These are phyloP conservation scores for Styphnolobium japonicum DNA, from an alignment of 306 rosid genomes.

Conservation along the genomic window DNA sequence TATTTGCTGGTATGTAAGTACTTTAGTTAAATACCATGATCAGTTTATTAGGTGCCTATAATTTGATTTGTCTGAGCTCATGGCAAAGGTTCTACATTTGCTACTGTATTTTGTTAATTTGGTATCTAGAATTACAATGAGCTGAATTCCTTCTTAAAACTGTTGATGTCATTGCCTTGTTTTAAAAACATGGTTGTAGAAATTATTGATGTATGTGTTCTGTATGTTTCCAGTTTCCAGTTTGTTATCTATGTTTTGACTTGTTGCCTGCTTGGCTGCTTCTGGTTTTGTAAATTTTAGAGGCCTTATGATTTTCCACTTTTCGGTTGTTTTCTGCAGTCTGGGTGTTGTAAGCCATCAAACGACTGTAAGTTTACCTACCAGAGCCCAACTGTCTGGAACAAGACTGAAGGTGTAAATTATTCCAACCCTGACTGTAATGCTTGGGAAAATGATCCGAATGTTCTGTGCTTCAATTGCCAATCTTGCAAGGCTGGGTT, in stretches of 20 bases:
- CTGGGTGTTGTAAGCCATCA: conserved; percentile 87
- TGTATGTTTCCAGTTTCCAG: not conserved
- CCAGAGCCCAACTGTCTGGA: conserved; percentile 52
- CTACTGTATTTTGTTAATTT: not conserved
- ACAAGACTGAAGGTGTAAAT: fast-evolving
- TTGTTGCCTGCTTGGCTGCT: not conserved
- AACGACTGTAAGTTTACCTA: conserved; percentile 46
- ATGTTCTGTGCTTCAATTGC: conserved; percentile 57
- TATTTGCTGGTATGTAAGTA: not conserved
- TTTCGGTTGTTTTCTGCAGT: conserved; percentile 26
- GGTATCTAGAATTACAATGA: not conserved
- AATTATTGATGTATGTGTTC: not conserved
- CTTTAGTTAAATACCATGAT: not conserved
- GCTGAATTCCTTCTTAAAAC: not conserved
- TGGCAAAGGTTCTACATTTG: not conserved
- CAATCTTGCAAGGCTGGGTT: conserved; percentile 80
- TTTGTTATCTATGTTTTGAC: not conserved
- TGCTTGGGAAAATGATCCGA: conserved; percentile 45
- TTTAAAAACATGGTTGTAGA: not conserved
- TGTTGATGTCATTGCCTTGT: not conserved
- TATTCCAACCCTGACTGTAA: conserved; percentile 43
- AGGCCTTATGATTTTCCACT: not conserved
- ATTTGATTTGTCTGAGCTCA: not conserved
- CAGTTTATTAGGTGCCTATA: not conserved
- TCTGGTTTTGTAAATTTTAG: not conserved